Conservation (phyloP, 2,329 filamentous ascomycete genomes). For the Fusarium verrucosum region DNA sequence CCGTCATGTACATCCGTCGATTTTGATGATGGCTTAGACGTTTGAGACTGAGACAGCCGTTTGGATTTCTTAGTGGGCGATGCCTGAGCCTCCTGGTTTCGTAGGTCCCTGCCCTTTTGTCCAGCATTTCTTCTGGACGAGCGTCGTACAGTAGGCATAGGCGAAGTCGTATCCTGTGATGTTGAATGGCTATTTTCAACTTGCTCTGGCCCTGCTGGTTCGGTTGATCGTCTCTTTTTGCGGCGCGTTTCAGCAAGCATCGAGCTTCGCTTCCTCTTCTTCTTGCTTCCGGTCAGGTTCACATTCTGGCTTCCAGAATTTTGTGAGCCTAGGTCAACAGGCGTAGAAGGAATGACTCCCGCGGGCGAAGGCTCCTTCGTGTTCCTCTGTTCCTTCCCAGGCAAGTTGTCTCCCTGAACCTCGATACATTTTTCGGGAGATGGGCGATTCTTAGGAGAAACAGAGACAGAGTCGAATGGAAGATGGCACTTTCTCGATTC, state of each 20-base stretch:
- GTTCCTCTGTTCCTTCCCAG: conserved; percentile 25
- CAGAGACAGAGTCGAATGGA: conserved; percentile 30
- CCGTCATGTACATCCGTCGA: conserved; percentile 33
- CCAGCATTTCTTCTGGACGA: conserved; percentile 41
- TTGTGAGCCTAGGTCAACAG: conserved; percentile 21
- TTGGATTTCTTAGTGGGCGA: conserved; percentile 21
- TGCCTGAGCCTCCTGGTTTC: conserved; percentile 15
- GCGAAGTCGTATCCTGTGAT: conserved; percentile 30
- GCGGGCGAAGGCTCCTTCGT: conserved; percentile 16
- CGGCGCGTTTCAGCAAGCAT: conserved; percentile 36
- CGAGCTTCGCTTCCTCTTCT: conserved; percentile 46
- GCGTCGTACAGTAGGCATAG: conserved; percentile 33
- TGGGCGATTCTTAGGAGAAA: conserved; percentile 12
- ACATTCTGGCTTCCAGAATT: conserved; percentile 19
- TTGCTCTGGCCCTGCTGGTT: conserved; percentile 24
- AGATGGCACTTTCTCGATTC: conserved; percentile 53
- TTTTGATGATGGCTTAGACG: background rate
- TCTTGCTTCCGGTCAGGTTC: conserved; percentile 34
- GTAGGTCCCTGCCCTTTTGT: conserved; percentile 23
- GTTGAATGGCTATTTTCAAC: conserved; percentile 32
- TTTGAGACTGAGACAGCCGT: conserved; percentile 1
- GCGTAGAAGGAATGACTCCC: conserved; percentile 41
- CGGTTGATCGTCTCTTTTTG: conserved; percentile 46
- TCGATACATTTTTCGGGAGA: conserved; percentile 31
- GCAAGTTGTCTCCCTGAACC: conserved; percentile 35